Evolutionary conservation across 1,284 basidiomycete genomes (phyloP).

Genomic region (Pterula multifida): DNA sequence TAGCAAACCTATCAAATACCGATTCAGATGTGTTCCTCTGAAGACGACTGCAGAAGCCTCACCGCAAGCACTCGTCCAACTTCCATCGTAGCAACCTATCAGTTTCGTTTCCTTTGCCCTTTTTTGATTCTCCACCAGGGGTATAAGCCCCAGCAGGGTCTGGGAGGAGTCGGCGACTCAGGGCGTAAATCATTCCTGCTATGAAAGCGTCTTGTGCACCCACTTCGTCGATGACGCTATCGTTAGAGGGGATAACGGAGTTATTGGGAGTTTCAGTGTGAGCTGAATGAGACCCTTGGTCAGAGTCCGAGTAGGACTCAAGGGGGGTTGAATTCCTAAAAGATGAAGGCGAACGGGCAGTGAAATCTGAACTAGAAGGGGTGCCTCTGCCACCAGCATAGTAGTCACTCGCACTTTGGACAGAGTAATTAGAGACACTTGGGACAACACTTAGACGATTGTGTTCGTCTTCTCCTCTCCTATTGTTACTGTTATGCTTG

Average conservation of each 20-base stretch:
- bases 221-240: constrained; percentile 45
- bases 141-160: constrained; percentile 50
- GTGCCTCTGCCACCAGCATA: constrained; percentile 54
- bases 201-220: constrained; percentile 72
- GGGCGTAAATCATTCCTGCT: constrained; percentile 68
- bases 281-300: background rate
- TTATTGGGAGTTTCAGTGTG: background rate
- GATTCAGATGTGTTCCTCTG: background rate
- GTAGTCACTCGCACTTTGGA: constrained; percentile 64
- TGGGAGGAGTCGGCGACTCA: constrained; percentile 58
- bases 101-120: constrained; percentile 20
- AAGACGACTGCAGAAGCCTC: background rate
- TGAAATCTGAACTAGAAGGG: constrained; percentile 44
- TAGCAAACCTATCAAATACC: constrained; percentile 46
- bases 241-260: constrained; percentile 8
- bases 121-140: constrained; percentile 31
- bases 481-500: constrained; percentile 6
- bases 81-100: constrained; percentile 45
- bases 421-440: constrained; percentile 29
- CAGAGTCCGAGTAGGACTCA: background rate
- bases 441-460: constrained; percentile 15
- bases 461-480: constrained; percentile 11
- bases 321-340: constrained; percentile 9
- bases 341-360: constrained; percentile 20
- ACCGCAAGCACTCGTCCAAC: constrained; percentile 47